phyloP scores from a whole-genome alignment of 345 rosid genomes.

The Trapa incisa region DNA sequence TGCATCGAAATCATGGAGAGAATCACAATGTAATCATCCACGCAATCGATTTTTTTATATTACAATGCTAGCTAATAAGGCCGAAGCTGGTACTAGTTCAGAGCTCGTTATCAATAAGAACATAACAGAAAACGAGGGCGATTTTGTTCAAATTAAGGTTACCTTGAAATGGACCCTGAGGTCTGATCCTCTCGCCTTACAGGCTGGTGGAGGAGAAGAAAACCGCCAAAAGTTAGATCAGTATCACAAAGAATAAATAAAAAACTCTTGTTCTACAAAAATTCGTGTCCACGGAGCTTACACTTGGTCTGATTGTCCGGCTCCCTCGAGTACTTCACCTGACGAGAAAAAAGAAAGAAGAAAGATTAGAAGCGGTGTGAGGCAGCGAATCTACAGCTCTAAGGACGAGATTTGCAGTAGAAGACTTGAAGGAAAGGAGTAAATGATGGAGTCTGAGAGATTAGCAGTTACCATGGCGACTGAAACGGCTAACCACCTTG shows the following conservation, averaged over 20 bases:
- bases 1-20: not conserved
- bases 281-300: slow-evolving; percentile 10
- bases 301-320: slow-evolving; percentile 73
- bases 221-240: slow-evolving; percentile 4
- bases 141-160: slow-evolving; percentile 1
- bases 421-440: not conserved
- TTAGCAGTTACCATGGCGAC: slow-evolving; percentile 6
- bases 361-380: not conserved
- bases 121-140: not conserved
- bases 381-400: not conserved
- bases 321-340: slow-evolving; percentile 72
- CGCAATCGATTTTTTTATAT: not conserved
- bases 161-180: slow-evolving; percentile 82
- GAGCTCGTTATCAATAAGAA: not conserved
- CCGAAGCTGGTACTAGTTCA: not conserved
- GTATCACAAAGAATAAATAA: not conserved
- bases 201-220: slow-evolving; percentile 25
- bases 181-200: slow-evolving; percentile 69
- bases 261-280: not conserved
- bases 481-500: slow-evolving; percentile 3
- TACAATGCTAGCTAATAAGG: not conserved
- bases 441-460: not conserved
- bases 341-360: slow-evolving; percentile 10
- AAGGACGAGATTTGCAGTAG: not conserved
- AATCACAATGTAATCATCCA: not conserved